Evolutionary conservation across 306 rosid genomes (phyloP), one percentile per base, ranked within the genome.

Genomic region (Ormosia emarginata): DNA sequence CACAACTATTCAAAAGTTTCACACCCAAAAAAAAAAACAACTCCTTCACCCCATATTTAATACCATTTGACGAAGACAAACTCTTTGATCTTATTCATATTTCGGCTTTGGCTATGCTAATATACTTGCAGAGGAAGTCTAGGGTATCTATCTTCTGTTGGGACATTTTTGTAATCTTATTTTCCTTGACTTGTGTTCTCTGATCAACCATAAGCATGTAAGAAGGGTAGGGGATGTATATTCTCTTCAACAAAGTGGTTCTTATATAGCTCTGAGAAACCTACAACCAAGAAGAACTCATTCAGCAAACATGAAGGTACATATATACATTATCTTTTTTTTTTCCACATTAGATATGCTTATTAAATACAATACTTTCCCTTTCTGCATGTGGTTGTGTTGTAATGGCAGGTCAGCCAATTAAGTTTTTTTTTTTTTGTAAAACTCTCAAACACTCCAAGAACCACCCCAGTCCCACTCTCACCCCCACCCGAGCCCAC

Each of bases 261-360:
- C 44, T 78, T 53, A 24, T 24, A 24, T 24, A 7, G 7, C 37
- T 71, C 15, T 14, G 34, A 57, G 41, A 74, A 40, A 57, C 50
- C 29, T 17, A 30, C 34, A 10, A 17, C 68, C 63, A 44, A 40
- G 30, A 44, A 40, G 30, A 29, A 64, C 37, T 81, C 12, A 24
- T 65, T 10, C 50, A 50, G 7, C 68, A 55, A 65, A 44, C 53
- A 82, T 82, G 85, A 75, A 82, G 85, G 82, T 77, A 59, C 0
- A 33, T 10, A 5, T 2, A 47, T 11, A 4, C 46, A 1, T 46
- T 70, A 17, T 34, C n/a, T 6, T 18, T 62, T n/a, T 52, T 24
- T 40, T 17, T 33, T 1, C 2, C 4, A 18, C 1, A 11, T 9
- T 52, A 71, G 8, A 32, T 52, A 53, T 55, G 30, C 3, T n/a